Evolutionary conservation across 78 protist species (phyloP).

Genomic region (Carpediemonas membranifera): DNA sequence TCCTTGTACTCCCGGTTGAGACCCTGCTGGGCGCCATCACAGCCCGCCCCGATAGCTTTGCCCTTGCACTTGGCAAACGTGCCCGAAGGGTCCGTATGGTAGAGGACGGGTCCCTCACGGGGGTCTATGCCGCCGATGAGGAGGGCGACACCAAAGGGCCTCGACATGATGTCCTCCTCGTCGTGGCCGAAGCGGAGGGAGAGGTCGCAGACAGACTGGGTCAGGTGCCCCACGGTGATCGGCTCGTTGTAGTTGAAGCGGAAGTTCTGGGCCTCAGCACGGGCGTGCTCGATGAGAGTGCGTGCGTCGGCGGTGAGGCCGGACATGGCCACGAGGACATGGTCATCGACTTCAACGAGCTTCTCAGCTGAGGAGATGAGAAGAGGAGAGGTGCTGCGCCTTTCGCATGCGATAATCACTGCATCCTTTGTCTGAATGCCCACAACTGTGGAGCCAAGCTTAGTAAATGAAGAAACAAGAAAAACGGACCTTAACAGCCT

Average conservation of each 20-base stretch:
- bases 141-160: conserved; percentile 97
- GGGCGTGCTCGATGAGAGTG: conserved; percentile 88
- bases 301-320: conserved; percentile 94
- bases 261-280: conserved; percentile 89
- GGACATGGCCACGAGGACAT: conserved; percentile 75
- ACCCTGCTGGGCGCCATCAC: conserved; percentile 86
- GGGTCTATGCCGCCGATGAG: too few species aligned
- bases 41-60: conserved; percentile 40
- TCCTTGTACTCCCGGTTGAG: conserved; percentile 74
- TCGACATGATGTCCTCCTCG: conserved; percentile 39
- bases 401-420: neutral
- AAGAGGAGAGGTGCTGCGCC: neutral
- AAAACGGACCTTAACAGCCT: neutral
- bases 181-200: neutral
- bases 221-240: neutral
- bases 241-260: conserved; percentile 72
- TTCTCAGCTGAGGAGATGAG: conserved; percentile 12
- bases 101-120: conserved; percentile 75
- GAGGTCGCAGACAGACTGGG: neutral
- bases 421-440: neutral
- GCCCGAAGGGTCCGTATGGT: conserved; percentile 96
- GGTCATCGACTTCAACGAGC: conserved; percentile 58
- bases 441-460: neutral
- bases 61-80: conserved; percentile 14
- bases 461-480: neutral